Base-by-base conservation (phyloP, 2,329 filamentous ascomycete species). In the Fusarium citri region DNA sequence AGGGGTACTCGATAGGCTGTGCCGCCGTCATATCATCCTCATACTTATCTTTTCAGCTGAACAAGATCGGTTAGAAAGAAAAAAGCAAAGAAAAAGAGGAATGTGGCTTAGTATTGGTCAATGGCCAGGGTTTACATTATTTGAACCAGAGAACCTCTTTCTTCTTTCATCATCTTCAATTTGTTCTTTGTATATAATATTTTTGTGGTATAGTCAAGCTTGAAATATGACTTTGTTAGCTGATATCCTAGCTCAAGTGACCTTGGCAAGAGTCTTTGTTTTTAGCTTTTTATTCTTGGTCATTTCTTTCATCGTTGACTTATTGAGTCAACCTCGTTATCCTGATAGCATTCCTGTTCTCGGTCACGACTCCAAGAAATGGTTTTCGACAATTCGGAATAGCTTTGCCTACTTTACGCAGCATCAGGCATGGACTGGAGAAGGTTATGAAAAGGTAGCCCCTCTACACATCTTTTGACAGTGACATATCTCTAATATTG, bases 371-470 rank as follows among this genome's bases (percentile, higher is more conserved):
- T 54, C 80, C 3, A 49, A 51, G 26, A 77, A 81, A n/a, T 66
- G 77, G 48, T 45, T 81, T 22, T 79, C 78, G 10, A 79, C 76
- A 5, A 40, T 84, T 51, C 73, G 77, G 47, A 84, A 84, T 61
- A 81, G 80, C 72, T 47, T 80, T 48, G 76, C 74, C 51, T 83
- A 82, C 49, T 72, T 83, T 31, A 72, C 77, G 2, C 74, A 78
- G 51, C 82, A 80, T 55, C 77, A 78, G 26, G 54, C 68, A 8
- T 85, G 83, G 83, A 77, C 83, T 3, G 76, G 75, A 12, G 76
- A 84, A 59, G 83, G 83, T 22, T 84, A 84, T 54, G 70, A 77
- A 22, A 82, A 83, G 76, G 82, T 80, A 28, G 11, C 26, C 25
- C 9, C 30, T 41, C 9, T 16, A 22, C 10, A 25, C 14, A 14